Conservation (phyloP, 2,329 filamentous ascomycete genomes). For the Pezicula radicicola region DNA sequence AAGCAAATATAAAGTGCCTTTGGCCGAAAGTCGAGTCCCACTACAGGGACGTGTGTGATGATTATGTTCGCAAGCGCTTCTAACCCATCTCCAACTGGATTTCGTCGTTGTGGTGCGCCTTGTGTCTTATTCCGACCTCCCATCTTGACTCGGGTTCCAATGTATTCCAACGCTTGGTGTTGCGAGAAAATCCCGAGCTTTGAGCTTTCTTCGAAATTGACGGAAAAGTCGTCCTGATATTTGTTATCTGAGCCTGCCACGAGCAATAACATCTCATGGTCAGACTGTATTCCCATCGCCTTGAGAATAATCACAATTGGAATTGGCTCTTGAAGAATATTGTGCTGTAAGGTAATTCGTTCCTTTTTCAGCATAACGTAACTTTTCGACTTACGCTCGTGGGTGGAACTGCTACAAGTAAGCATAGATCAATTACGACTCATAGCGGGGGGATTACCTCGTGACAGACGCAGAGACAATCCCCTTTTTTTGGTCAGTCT, state of each 20-base stretch:
- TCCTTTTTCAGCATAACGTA: conserved; percentile 96
- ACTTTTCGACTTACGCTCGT: conserved; percentile 96
- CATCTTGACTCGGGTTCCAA: conserved; percentile 85
- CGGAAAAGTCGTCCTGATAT: conserved; percentile 92
- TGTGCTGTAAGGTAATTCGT: conserved; percentile 83
- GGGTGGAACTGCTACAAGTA: conserved; percentile 69
- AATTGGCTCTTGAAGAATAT: conserved; percentile 89
- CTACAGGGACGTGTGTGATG: conserved; percentile 90
- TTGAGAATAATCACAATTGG: conserved; percentile 92
- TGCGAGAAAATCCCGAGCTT: conserved; percentile 86
- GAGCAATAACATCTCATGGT: conserved; percentile 90
- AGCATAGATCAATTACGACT: conserved; percentile 4
- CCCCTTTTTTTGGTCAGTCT: conserved; percentile 86
- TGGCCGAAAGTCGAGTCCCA: conserved; percentile 90
- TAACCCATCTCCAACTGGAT: conserved; percentile 85
- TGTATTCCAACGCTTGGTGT: conserved; percentile 91
- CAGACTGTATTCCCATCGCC: conserved; percentile 88
- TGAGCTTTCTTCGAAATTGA: conserved; percentile 91
- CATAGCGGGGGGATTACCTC: conserved; percentile 34
- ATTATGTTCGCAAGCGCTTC: conserved; percentile 91
- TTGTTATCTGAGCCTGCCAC: conserved; percentile 82
- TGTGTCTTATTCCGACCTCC: conserved; percentile 59
- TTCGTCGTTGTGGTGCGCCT: conserved; percentile 58
- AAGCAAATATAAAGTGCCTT: conserved; percentile 95
- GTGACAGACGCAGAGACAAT: conserved; percentile 95